Evolutionary conservation across 768 basidiomycete species (phyloP), one percentile per base, ranked within the genome.

Genomic region (Pilatotrama ljubarskyi): DNA sequence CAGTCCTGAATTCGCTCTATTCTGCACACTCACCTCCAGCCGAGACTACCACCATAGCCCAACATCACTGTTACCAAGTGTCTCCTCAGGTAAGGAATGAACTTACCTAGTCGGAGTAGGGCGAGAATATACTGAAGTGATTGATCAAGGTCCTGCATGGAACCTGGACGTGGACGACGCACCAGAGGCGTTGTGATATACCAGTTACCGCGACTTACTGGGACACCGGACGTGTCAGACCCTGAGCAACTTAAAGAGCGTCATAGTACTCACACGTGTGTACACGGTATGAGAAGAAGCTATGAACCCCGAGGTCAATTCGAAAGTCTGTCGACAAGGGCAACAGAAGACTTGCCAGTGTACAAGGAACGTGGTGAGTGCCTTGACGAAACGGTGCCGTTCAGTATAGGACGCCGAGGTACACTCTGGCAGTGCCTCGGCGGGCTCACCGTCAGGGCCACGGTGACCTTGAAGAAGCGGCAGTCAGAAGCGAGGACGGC

Each of bases 321-420:
- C 24, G 40, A 18, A 10, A 17, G 24, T 11, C 44, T 13, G n/a
- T n/a, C n/a, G n/a, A n/a, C n/a, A n/a, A n/a, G n/a, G n/a, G n/a
- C n/a, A n/a, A n/a, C n/a, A n/a, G n/a, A n/a, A n/a, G n/a, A n/a
- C 55, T 38, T 22, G 68, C 69, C 66, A 66, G 36, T 70, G 69
- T 1, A 66, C 66, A n/a, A 63, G 29, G 54, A 70, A 68, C 22
- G 65, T 70, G n/a, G 68, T 51, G 20, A 62, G 48, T 8, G 69
- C 66, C 69, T 70, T 18, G 35, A 8, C n/a, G 20, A 32, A 18
- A n/a, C n/a, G 15, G 22, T 15, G 2, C 14, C 24, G 26, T 15
- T 40, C 36, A 38, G 10, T 29, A 1, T 13, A 15, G n/a, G n/a
- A n/a, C n/a, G n/a, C n/a, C n/a, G n/a, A n/a, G n/a, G n/a, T n/a